A percentile compares a stretch with the other conserved stretches of the same genome.
Evolutionary conservation across 805 yeast species (phyloP).

Genomic region (Yamadazyma sp.): DNA sequence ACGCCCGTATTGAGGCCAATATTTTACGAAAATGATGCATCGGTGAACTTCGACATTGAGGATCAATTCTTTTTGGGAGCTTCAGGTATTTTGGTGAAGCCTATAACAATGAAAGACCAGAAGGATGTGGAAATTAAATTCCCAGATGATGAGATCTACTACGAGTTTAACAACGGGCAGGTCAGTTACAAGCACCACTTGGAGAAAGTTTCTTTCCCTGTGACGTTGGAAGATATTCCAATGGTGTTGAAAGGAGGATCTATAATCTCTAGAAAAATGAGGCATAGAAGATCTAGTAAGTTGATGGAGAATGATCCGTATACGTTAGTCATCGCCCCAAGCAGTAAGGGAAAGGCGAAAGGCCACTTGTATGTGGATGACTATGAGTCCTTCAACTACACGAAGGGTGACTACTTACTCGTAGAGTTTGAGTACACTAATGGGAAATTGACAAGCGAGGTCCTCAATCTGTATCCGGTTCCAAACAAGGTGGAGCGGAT

Average conservation of each 20-base stretch:
- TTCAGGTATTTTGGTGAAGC: constrained; percentile 73
- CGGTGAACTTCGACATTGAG: constrained; percentile 58
- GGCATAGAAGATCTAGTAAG: constrained; percentile 77
- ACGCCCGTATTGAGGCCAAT: constrained; percentile 71
- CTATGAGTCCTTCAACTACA: constrained; percentile 67
- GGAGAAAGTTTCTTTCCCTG: constrained; percentile 31
- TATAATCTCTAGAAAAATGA: constrained; percentile 62
- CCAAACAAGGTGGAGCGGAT: constrained; percentile 54
- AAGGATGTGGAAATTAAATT: constrained; percentile 42
- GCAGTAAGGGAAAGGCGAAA: constrained; percentile 47
- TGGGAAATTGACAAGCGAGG: constrained; percentile 7
- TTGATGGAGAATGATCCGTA: constrained; percentile 80
- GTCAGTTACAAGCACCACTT: constrained; percentile 10
- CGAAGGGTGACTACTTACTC: constrained; percentile 46
- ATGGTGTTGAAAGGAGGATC: constrained; percentile 77
- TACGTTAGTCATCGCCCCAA: constrained; percentile 65
- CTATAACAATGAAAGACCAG: constrained; percentile 62
- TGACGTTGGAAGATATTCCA: constrained; percentile 63
- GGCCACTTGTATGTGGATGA: constrained; percentile 79
- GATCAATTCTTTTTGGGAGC: constrained; percentile 81
- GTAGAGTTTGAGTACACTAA: constrained; percentile 33
- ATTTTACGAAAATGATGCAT: constrained; percentile 51
- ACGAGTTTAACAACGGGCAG: constrained; percentile 48
- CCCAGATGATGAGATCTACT: constrained; percentile 58
- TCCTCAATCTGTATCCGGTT: constrained; percentile 18